phyloP scores from a whole-genome alignment of 164 flowering plant species.

The Houttuynia cordata region DNA sequence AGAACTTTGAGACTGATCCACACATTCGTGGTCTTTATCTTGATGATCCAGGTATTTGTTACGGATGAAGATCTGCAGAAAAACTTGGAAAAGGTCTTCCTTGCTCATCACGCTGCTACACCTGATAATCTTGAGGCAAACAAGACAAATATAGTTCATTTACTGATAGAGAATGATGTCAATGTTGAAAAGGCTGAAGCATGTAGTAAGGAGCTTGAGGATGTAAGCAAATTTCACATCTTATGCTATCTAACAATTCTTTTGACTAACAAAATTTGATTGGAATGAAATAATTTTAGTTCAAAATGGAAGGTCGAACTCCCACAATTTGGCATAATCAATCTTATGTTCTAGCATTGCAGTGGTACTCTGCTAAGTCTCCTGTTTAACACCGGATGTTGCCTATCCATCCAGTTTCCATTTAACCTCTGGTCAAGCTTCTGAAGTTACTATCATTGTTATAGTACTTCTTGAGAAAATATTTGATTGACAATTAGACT shows the following conservation, averaged over 20 bases:
- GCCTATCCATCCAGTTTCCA: no score
- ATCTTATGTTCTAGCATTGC: no score
- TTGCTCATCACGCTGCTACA: slow-evolving; percentile 12
- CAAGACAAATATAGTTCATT: slow-evolving; percentile 20
- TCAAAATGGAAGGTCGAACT: neutral
- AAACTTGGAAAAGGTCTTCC: slow-evolving; percentile 4
- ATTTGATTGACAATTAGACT: no score
- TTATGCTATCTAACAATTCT: neutral
- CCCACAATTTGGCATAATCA: no score
- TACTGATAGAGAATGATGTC: slow-evolving; percentile 34
- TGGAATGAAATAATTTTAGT: neutral
- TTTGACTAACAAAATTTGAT: neutral
- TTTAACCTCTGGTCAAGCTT: no score
- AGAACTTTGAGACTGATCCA: neutral
- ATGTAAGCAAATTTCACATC: slow-evolving; percentile 37
- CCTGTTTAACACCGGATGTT: no score
- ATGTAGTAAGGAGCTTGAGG: slow-evolving; percentile 67
- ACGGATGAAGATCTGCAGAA: slow-evolving; percentile 16
- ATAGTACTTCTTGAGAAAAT: no score
- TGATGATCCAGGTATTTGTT: slow-evolving; percentile 16
- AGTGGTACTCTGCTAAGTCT: no score
- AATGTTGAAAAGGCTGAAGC: slow-evolving; percentile 76
- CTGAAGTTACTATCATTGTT: no score
- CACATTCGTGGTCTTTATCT: neutral
- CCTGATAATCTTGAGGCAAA: slow-evolving; percentile 16